Evolutionary conservation across 345 rosid species (phyloP), one percentile per base, ranked within the genome.

Genomic region (Triadica sebifera): DNA sequence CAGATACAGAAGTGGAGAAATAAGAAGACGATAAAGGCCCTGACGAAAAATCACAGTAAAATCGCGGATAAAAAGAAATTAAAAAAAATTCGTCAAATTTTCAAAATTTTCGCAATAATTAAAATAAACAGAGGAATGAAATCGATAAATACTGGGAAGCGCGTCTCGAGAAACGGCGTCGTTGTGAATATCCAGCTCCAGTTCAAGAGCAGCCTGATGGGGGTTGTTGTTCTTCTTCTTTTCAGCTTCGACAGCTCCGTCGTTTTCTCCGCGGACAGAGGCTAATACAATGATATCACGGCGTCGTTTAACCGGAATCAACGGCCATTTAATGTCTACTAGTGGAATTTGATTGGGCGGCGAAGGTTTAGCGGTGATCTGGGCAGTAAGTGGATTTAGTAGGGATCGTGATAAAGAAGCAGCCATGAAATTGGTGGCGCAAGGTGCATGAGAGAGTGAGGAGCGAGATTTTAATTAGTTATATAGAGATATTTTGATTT

Each of bases 11-110:
- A 79, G 77, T 76, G 24, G 84, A 85, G 24, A 75, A 70, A 63
- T 86, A 85, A 51, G 80, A 78, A 20, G 94, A 91, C 52, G 98
- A 89, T 74, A 95, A 84, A 47, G 99, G 99, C 87, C 77, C 99
- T 95, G 64, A 37, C 39, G 75, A 71, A 8, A 60, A 64, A 46
- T 53, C 0, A 7, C 58, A n/a, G 7, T 1, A 34, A 38, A 62
- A 46, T 46, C 1, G 71, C 38, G 4, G 38, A 16, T 65, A 53
- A 55, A 60, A 22, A 3, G 29, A 55, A 29, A 1, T 29, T 29
- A 2, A 29, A 1, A 29, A 29, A 29, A 29, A 29, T 29, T 29
- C n/a, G n/a, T 29, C 34, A 29, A 29, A 29, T 29, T 29, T 57
- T 0, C 39, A 46, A 22, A 22, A 12, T 34, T 49, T 50, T 46